A percentile compares a stretch with the other conserved stretches of the same genome.
phyloP scores from a whole-genome alignment of 106 monocot species.

The Cymbidium sinense region DNA sequence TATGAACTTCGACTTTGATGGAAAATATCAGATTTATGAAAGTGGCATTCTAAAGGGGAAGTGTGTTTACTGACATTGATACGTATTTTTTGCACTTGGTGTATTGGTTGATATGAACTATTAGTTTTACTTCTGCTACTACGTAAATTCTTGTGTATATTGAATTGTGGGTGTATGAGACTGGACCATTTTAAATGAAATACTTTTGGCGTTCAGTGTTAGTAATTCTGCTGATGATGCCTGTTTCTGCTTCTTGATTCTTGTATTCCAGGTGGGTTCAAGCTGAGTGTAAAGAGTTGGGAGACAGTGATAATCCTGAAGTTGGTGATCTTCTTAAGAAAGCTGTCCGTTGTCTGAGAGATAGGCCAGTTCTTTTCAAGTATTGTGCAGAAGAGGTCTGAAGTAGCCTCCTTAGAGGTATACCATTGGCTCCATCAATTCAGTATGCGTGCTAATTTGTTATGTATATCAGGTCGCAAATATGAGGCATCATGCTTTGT shows the following conservation, averaged over 20 bases:
- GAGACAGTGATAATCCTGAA: slow-evolving; percentile 96
- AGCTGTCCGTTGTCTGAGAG: slow-evolving; percentile 77
- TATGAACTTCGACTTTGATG: neutral
- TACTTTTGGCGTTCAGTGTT: neutral
- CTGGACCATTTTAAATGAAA: neutral
- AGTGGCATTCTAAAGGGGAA: neutral
- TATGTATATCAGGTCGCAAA: slow-evolving; percentile 73
- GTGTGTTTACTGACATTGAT: neutral
- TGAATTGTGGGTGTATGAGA: neutral
- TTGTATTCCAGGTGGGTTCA: slow-evolving; percentile 80
- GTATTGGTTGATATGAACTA: neutral
- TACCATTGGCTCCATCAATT: slow-evolving; percentile 6
- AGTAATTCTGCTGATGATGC: neutral
- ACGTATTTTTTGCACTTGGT: neutral
- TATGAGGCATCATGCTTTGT: slow-evolving; percentile 98
- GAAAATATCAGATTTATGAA: neutral
- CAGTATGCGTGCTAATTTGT: slow-evolving; percentile 1
- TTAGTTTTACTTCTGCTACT: neutral
- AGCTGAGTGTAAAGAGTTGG: slow-evolving; percentile 92
- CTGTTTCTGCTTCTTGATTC: neutral
- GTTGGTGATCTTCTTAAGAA: slow-evolving; percentile 81
- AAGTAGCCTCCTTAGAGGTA: neutral
- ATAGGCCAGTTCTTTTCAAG: slow-evolving; percentile 95
- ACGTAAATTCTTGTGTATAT: neutral
- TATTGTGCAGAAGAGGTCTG: slow-evolving; percentile 98